These are phyloP conservation scores for Teunomyces atbi DNA, from an alignment of 805 yeast species.

Conservation along the genomic window DNA sequence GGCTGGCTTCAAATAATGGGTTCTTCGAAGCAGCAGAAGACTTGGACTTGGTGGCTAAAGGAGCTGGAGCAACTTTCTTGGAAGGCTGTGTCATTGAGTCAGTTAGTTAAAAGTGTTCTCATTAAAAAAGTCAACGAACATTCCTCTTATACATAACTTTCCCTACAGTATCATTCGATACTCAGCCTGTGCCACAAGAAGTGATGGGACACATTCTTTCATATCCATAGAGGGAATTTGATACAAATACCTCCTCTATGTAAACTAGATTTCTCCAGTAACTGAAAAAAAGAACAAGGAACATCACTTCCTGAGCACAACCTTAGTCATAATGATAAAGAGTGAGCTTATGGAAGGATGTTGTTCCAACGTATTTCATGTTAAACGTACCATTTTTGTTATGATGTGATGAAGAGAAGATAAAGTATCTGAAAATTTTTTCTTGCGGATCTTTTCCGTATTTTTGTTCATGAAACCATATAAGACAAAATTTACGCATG, in stretches of 20 bases:
- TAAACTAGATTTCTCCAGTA: background rate
- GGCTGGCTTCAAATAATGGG: constrained; percentile 58
- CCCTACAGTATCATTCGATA: constrained; percentile 24
- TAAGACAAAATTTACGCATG: background rate
- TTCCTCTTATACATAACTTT: constrained; percentile 12
- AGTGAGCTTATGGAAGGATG: constrained; percentile 16
- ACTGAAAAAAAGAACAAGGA: constrained; percentile 6
- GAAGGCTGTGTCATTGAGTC: constrained; percentile 18
- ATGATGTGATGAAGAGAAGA: background rate
- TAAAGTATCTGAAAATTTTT: background rate
- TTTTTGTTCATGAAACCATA: background rate
- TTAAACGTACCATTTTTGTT: constrained; percentile 14
- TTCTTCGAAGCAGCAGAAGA: constrained; percentile 27
- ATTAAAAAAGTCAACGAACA: constrained; percentile 13
- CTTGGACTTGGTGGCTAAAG: constrained; percentile 39
- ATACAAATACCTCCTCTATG: background rate
- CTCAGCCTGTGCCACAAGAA: constrained; percentile 27
- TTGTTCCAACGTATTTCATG: constrained; percentile 15
- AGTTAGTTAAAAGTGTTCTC: constrained; percentile 17
- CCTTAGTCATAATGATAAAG: constrained; percentile 7
- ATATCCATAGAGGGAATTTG: background rate
- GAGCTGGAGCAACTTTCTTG: constrained; percentile 49
- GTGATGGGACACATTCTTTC: constrained; percentile 15
- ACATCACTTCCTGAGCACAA: constrained; percentile 18
- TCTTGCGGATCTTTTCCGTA: too few relatives aligned